Evolutionary conservation across 805 yeast genomes (phyloP).

Genomic region (Lipomyces yamanashiensis): DNA sequence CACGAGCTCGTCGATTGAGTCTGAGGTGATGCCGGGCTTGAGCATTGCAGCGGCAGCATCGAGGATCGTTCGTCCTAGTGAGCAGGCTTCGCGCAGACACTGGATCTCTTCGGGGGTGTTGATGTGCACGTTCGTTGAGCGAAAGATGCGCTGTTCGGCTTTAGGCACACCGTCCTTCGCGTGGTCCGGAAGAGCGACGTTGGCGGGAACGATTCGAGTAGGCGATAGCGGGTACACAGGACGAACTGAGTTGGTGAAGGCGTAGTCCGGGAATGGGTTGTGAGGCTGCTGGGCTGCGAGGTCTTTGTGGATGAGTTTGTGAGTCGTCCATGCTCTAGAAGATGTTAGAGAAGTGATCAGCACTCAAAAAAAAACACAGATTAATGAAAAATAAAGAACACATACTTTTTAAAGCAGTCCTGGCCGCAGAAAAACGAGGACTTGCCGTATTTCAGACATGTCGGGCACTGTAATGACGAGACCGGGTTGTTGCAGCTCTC

Average conservation of each 20-base stretch:
- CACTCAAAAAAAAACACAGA: neutral
- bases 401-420: slow-evolving; percentile 64
- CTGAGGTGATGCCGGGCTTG: slow-evolving; percentile 90
- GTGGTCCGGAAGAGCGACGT: slow-evolving; percentile 80
- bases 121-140: slow-evolving; percentile 67
- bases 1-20: slow-evolving; percentile 82
- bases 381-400: neutral
- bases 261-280: slow-evolving; percentile 84
- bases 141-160: slow-evolving; percentile 73
- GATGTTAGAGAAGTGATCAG: neutral
- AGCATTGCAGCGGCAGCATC: slow-evolving; percentile 85
- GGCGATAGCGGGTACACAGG: slow-evolving; percentile 83
- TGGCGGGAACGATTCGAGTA: slow-evolving; percentile 70
- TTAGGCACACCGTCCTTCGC: slow-evolving; percentile 78
- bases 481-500: slow-evolving; percentile 86
- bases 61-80: slow-evolving; percentile 81
- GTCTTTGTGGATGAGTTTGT: slow-evolving; percentile 58
- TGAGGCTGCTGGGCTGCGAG: slow-evolving; percentile 46
- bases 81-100: slow-evolving; percentile 74
- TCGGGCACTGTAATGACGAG: slow-evolving; percentile 83
- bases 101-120: slow-evolving; percentile 71
- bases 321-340: slow-evolving; percentile 45
- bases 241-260: slow-evolving; percentile 73
- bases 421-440: slow-evolving; percentile 78
- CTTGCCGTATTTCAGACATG: slow-evolving; percentile 76